Conservation (phyloP, 352 stramenopile species). For the Phytophthora hybrid region DNA sequence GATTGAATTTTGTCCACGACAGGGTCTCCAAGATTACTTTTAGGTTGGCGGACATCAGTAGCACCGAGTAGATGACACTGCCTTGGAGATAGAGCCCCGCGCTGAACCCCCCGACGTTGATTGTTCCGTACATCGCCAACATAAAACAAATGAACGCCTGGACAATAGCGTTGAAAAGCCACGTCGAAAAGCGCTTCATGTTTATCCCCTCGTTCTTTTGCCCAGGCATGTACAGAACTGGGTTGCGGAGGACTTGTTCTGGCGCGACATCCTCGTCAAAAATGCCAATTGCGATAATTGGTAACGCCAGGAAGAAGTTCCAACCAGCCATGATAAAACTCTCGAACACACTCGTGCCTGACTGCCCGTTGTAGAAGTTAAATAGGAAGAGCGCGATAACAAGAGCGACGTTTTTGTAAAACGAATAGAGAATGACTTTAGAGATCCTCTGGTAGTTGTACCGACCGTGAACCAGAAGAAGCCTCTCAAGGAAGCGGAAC, state of each 20-base stretch:
- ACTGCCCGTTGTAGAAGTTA: slow-evolving; percentile 88
- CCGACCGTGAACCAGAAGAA: slow-evolving; percentile 97
- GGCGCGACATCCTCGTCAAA: slow-evolving; percentile 82
- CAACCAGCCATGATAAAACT: slow-evolving; percentile 83
- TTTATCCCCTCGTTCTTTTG: slow-evolving; percentile 78
- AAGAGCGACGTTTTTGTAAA: slow-evolving; percentile 85
- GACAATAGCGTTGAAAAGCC: slow-evolving; percentile 72
- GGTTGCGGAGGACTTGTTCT: slow-evolving; percentile 67
- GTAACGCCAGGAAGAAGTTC: slow-evolving; percentile 88
- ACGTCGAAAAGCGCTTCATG: slow-evolving; percentile 63
- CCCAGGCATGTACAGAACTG: slow-evolving; percentile 64
- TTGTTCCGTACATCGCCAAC: slow-evolving; percentile 53
- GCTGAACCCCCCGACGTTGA: slow-evolving; percentile 47
- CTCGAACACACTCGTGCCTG: slow-evolving; percentile 86
- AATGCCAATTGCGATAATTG: slow-evolving; percentile 90
- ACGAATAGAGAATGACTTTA: slow-evolving; percentile 92
- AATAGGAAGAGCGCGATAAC: slow-evolving; percentile 80
- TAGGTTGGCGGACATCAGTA: slow-evolving; percentile 80
- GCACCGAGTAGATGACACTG: slow-evolving; percentile 70
- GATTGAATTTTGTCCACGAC: slow-evolving; percentile 83
- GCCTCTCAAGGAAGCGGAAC: slow-evolving; percentile 94
- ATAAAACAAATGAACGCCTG: slow-evolving; percentile 77
- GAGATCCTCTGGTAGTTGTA: slow-evolving; percentile 97
- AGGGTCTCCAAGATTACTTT: slow-evolving; percentile 83
- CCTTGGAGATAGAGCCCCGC: slow-evolving; percentile 67